These are phyloP conservation scores for Exophiala sp. DNA, from an alignment of 2,329 filamentous ascomycete genomes.

Conservation along the genomic window DNA sequence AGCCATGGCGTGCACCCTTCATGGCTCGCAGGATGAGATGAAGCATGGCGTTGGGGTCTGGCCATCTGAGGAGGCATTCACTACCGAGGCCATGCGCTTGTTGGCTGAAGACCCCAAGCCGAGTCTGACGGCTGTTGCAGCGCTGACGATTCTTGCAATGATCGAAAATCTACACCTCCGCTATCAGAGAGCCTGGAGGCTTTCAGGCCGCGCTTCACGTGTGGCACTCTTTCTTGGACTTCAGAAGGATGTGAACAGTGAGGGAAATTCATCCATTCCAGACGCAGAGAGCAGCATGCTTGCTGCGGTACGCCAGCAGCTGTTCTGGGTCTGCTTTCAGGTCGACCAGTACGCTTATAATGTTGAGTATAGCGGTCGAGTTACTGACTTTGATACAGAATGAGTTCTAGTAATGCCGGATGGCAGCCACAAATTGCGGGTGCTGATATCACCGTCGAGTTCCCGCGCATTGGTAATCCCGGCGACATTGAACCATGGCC, in stretches of 20 bases:
- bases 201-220: not conserved
- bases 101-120: conserved; percentile 2
- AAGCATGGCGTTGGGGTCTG: not conserved
- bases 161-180: not conserved
- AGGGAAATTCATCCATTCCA: not conserved
- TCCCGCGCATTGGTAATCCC: no score
- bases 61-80: not conserved
- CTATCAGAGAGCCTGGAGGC: not conserved
- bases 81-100: not conserved
- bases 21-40: not conserved
- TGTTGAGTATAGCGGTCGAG: no score
- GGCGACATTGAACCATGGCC: no score
- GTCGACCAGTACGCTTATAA: not conserved
- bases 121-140: not conserved
- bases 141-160: not conserved
- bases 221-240: not conserved
- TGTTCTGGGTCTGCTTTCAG: conserved; percentile 1
- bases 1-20: not conserved
- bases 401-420: no score
- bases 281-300: not conserved
- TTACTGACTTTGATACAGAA: no score
- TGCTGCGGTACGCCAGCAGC: not conserved
- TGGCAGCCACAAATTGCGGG: no score
- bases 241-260: not conserved
- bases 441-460: no score